phyloP scores from a whole-genome alignment of 345 rosid genomes.

The Populus ilicifolia region DNA sequence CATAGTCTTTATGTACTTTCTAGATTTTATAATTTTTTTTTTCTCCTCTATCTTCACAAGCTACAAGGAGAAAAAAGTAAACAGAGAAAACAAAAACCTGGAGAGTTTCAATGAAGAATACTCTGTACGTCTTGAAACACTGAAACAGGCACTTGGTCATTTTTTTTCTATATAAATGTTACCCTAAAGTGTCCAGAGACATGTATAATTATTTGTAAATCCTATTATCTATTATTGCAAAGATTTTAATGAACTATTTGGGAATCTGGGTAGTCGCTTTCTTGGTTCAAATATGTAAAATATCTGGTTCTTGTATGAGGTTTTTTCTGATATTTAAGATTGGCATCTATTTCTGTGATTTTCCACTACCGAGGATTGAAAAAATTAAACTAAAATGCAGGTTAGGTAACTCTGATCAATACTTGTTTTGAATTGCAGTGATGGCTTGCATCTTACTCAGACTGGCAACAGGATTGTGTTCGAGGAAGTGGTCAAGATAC shows the following conservation, averaged over 20 bases:
- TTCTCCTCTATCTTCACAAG: no score
- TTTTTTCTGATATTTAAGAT: background rate
- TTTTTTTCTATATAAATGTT: background rate
- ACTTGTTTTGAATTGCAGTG: constrained; percentile 40
- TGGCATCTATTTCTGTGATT: background rate
- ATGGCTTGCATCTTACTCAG: constrained; percentile 67
- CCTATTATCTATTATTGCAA: background rate
- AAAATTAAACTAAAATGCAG: background rate
- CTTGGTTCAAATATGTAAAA: background rate
- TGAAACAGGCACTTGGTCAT: background rate
- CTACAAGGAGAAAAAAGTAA: no score
- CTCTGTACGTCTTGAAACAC: background rate
- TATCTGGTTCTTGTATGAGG: background rate
- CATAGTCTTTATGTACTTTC: no score
- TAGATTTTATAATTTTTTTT: no score
- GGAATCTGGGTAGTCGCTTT: background rate
- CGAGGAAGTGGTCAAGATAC: constrained; percentile 59
- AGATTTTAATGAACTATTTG: background rate
- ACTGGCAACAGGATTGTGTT: constrained; percentile 63
- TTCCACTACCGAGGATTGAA: background rate
- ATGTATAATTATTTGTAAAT: background rate
- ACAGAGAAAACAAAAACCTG: no score
- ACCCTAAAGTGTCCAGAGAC: background rate
- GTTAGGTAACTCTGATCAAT: background rate
- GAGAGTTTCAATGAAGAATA: background rate